phyloP scores from a whole-genome alignment of 2,329 filamentous ascomycete genomes.

The Colletotrichum liaoningense region DNA sequence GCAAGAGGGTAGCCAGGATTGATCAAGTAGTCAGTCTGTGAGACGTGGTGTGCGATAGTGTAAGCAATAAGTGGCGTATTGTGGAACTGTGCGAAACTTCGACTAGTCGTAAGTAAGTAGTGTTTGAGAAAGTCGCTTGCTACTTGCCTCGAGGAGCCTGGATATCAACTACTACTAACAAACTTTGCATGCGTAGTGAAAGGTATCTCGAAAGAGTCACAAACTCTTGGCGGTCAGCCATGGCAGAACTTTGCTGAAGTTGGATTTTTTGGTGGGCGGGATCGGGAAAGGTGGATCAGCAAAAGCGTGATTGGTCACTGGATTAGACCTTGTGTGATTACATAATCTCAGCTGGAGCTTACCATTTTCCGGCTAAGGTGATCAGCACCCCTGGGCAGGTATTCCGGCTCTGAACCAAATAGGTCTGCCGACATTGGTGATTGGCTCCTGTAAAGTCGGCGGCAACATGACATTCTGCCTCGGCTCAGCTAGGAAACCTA shows the following conservation, averaged over 20 bases:
- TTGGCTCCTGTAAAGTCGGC: not conserved
- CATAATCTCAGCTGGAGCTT: not conserved
- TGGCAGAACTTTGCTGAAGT: conserved; percentile 29
- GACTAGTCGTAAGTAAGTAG: not conserved
- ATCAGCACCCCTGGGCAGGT: not conserved
- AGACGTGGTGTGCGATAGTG: not conserved
- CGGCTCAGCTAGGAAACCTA: conserved; percentile 6
- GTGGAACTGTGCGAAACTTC: not conserved
- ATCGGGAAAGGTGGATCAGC: not conserved
- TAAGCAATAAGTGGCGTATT: not conserved
- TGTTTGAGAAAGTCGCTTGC: not conserved
- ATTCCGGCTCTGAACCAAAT: not conserved
- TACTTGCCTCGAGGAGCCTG: not conserved
- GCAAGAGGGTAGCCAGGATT: conserved; percentile 30
- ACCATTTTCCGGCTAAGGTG: not conserved
- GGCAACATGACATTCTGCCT: conserved; percentile 10
- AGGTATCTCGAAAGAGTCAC: conserved; percentile 22
- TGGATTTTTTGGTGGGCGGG: not conserved
- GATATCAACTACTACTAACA: not conserved
- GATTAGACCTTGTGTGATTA: not conserved
- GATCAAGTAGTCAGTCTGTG: not conserved
- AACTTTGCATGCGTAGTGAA: not conserved
- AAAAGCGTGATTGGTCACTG: conserved; percentile 16
- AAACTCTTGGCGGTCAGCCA: conserved; percentile 24
- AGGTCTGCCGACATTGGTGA: not conserved